Evolutionary conservation across 2,329 filamentous ascomycete species (phyloP).

Genomic region (Alternaria sp.): DNA sequence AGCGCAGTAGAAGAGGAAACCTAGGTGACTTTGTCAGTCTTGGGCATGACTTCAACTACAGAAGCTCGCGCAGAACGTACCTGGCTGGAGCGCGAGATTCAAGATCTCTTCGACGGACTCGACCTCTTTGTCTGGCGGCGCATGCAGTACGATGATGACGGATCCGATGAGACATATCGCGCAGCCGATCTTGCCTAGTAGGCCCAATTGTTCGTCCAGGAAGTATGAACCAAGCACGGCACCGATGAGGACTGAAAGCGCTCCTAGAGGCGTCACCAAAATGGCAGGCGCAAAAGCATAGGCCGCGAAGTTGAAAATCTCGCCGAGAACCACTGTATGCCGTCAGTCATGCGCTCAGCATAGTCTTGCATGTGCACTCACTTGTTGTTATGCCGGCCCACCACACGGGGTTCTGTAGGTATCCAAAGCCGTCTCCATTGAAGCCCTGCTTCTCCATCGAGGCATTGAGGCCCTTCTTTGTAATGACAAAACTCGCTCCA

Average conservation of each 20-base stretch:
- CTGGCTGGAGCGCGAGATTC: constrained; percentile 87
- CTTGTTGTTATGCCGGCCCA: constrained; percentile 93
- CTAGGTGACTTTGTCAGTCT: constrained; percentile 57
- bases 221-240: constrained; percentile 96
- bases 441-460: constrained; percentile 93
- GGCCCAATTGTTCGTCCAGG: constrained; percentile 87
- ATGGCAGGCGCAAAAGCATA: constrained; percentile 99
- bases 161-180: constrained; percentile 96
- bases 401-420: constrained; percentile 94
- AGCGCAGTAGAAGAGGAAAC: constrained; percentile 87
- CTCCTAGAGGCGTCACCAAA: constrained; percentile 92
- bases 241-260: constrained; percentile 92
- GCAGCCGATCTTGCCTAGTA: constrained; percentile 90
- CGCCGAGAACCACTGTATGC: constrained; percentile 81
- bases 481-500: constrained; percentile 95
- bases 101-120: constrained; percentile 91
- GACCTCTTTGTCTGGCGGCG: constrained; percentile 91
- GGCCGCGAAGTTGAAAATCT: constrained; percentile 96
- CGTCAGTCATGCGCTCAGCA: constrained; percentile 22
- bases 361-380: constrained; percentile 57
- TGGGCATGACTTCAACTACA: neutral
- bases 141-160: constrained; percentile 96
- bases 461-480: constrained; percentile 96
- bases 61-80: constrained; percentile 62
- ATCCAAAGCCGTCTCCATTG: constrained; percentile 94